These are phyloP conservation scores for Pythium aquatile DNA, from an alignment of 352 stramenopile species.

Conservation along the genomic window DNA sequence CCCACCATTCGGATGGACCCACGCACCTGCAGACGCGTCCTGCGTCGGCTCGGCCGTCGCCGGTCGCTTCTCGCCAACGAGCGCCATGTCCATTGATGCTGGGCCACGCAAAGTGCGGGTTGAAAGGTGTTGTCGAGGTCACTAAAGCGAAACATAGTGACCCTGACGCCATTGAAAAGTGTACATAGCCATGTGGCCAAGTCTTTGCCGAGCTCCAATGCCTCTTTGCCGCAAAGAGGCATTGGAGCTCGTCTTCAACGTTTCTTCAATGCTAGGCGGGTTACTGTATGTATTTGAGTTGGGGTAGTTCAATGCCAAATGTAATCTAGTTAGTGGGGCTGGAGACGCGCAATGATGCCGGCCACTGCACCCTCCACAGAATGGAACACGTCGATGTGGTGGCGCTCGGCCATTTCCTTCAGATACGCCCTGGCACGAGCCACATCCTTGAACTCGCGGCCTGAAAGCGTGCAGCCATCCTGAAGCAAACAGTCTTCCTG, in stretches of 20 bases:
- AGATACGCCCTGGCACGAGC: conserved; percentile 74
- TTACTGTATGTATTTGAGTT: background rate
- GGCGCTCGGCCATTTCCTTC: conserved; percentile 80
- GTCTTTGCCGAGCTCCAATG: too few species aligned
- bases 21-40: conserved; percentile 5
- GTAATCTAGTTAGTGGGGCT: background rate
- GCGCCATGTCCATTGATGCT: conserved; percentile 19
- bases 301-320: background rate
- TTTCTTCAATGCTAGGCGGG: too few species aligned
- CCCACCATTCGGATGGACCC: background rate
- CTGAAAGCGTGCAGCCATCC: conserved; percentile 42
- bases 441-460: conserved; percentile 83
- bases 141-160: conserved; percentile 3
- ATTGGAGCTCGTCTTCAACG: too few species aligned
- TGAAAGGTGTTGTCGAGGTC: background rate
- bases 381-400: conserved; percentile 73
- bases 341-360: conserved; percentile 59
- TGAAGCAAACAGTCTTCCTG: conserved; percentile 60
- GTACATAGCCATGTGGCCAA: background rate
- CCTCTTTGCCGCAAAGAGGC: too few species aligned
- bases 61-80: conserved; percentile 15
- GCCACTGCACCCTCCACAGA: conserved; percentile 61
- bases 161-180: conserved; percentile 1
- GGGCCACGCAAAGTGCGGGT: background rate
- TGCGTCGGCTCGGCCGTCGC: background rate